These are phyloP conservation scores for Magnusiomyces tetraspermus DNA, from an alignment of 1,139 yeast species.

Conservation along the genomic window DNA sequence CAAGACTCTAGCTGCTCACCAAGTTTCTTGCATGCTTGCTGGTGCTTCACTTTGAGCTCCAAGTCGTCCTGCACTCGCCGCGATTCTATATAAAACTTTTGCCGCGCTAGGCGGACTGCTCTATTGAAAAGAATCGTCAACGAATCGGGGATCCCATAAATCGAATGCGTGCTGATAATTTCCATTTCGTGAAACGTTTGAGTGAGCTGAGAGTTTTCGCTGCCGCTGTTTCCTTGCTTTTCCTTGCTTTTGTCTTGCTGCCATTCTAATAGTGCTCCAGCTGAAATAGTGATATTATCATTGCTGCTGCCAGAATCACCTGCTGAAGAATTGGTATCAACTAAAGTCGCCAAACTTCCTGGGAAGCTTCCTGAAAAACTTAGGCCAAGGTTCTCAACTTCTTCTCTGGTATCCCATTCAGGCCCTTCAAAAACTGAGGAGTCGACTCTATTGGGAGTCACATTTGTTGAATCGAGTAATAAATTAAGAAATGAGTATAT, in stretches of 20 bases:
- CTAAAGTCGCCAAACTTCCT: background rate
- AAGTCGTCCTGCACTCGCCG: background rate
- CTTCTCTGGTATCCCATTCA: conserved; percentile 13
- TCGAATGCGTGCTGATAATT: conserved; percentile 63
- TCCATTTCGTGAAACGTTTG: conserved; percentile 26
- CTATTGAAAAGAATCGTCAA: conserved; percentile 52
- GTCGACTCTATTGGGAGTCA: conserved; percentile 18
- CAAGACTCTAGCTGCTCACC: conserved; percentile 11
- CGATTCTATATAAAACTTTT: conserved; percentile 42
- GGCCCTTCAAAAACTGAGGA: conserved; percentile 11
- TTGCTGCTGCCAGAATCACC: background rate
- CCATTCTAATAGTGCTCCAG: too few species aligned
- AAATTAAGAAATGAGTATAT: conserved; percentile 67
- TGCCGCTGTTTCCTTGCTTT: too few species aligned
- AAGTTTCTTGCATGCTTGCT: too few species aligned
- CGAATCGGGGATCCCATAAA: conserved; percentile 80
- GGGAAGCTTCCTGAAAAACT: background rate
- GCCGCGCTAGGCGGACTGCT: conserved; percentile 44
- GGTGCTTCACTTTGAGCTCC: background rate
- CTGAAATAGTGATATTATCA: background rate
- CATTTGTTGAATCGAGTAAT: conserved; percentile 48
- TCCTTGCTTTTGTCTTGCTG: too few species aligned
- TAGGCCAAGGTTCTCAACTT: conserved; percentile 12
- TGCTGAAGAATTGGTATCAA: background rate
- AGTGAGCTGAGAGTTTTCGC: too few species aligned